Conservation (phyloP, 768 basidiomycete genomes). For the Porphyrellus cyaneotinctus region DNA sequence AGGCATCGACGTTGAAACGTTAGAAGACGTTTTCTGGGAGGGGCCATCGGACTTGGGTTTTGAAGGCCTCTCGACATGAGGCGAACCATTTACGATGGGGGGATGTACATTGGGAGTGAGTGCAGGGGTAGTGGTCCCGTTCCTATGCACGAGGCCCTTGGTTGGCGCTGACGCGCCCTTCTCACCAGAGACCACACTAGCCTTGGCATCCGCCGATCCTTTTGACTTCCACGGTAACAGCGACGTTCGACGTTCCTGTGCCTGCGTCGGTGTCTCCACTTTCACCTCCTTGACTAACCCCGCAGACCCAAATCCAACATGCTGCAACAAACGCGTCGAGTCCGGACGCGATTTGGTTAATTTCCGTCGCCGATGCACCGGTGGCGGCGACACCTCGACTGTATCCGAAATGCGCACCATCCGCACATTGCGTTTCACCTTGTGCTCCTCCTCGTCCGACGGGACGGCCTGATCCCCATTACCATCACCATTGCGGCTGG, state of each 20-base stretch:
- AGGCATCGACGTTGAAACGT: background rate
- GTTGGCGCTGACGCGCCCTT: background rate
- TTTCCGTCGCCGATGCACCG: constrained; percentile 16
- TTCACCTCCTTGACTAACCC: background rate
- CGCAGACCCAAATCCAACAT: background rate
- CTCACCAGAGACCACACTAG: background rate
- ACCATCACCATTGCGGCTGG: background rate
- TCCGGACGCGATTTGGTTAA: constrained; percentile 20
- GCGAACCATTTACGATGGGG: background rate
- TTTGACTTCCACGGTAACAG: constrained; percentile 24
- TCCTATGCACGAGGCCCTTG: background rate
- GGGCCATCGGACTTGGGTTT: background rate
- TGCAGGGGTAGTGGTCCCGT: background rate
- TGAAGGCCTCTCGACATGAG: background rate
- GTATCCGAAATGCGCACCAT: constrained; percentile 25
- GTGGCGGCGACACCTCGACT: constrained; percentile 18
- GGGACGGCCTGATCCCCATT: background rate
- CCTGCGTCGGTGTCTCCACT: background rate
- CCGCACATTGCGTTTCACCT: constrained; percentile 20
- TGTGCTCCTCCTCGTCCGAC: constrained; percentile 1
- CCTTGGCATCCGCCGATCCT: constrained; percentile 3
- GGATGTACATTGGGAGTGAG: background rate
- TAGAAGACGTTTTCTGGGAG: background rate
- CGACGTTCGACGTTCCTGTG: constrained; percentile 15
- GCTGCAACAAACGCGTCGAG: background rate